A percentile compares a stretch with the other conserved stretches of the same genome.
phyloP scores from a whole-genome alignment of 202 grass and related monocot species.

The Bolboschoenoplectus hybrid region DNA sequence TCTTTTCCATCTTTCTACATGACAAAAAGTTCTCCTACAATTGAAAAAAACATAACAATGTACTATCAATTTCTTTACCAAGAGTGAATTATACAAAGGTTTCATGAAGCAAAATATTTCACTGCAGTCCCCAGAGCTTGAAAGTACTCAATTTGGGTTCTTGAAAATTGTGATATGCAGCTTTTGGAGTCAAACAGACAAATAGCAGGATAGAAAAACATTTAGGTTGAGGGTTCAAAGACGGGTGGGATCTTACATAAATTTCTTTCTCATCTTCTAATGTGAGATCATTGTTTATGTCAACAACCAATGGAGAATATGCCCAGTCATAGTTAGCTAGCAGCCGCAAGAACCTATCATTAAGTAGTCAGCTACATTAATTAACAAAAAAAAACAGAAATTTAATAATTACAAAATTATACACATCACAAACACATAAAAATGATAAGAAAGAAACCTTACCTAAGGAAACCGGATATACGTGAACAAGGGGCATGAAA shows the following conservation, averaged over 20 bases:
- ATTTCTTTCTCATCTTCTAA: conserved; percentile 84
- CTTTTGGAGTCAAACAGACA: conserved; percentile 27
- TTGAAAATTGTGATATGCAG: conserved; percentile 33
- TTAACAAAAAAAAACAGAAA: conserved; percentile 23
- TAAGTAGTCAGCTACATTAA: conserved; percentile 39
- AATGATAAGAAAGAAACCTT: conserved; percentile 33
- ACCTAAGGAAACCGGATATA: conserved; percentile 89
- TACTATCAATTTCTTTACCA: not conserved
- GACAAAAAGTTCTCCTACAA: conserved; percentile 78
- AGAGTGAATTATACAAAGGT: not conserved
- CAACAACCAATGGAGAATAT: conserved; percentile 83
- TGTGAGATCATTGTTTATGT: conserved; percentile 93
- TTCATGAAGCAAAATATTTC: conserved; percentile 9
- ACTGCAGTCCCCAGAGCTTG: not conserved
- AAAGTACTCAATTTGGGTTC: not conserved
- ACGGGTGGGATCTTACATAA: conserved; percentile 50
- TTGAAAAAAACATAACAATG: not conserved
- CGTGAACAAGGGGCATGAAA: conserved; percentile 78
- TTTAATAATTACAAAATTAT: conserved; percentile 23
- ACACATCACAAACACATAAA: not conserved
- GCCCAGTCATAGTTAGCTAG: conserved; percentile 88
- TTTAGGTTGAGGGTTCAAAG: not conserved
- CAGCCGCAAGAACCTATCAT: conserved; percentile 79
- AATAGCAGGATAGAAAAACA: conserved; percentile 18
- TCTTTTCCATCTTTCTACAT: conserved; percentile 72